Percentiles rank a stretch among this genome's conserved stretches.
Evolutionary conservation across 495 filamentous ascomycete genomes (phyloP).

Genomic region (Trichoderma orchidacearum): DNA sequence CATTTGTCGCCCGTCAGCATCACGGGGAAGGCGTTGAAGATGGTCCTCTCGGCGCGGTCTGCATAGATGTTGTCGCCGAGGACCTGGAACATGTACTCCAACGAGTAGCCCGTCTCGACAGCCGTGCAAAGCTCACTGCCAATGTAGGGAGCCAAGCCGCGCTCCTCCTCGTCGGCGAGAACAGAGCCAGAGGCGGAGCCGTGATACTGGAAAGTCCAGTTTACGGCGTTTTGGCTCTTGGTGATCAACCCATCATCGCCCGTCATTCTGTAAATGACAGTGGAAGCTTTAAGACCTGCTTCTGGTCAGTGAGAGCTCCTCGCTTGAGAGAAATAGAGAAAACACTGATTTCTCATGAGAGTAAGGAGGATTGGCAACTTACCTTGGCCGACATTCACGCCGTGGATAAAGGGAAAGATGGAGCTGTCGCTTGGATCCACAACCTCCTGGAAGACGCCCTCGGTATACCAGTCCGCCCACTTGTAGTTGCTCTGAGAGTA

Average conservation of each 20-base stretch:
- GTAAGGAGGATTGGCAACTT: neutral
- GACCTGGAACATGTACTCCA: slow-evolving; percentile 19
- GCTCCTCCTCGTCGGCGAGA: slow-evolving; percentile 15
- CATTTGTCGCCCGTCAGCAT: slow-evolving; percentile 45
- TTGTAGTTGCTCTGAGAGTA: slow-evolving; percentile 9
- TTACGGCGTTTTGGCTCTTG: slow-evolving; percentile 13
- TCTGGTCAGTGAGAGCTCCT: neutral
- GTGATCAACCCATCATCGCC: slow-evolving; percentile 10
- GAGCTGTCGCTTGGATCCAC: slow-evolving; percentile 5
- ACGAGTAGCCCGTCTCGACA: slow-evolving; percentile 19
- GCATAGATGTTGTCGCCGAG: slow-evolving; percentile 39
- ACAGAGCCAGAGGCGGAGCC: slow-evolving; percentile 16
- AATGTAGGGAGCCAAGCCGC: slow-evolving; percentile 12
- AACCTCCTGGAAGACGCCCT: slow-evolving; percentile 5
- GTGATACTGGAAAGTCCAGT: slow-evolving; percentile 14
- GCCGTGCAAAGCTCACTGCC: slow-evolving; percentile 20
- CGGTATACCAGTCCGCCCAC: slow-evolving; percentile 11
- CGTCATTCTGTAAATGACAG: slow-evolving; percentile 14
- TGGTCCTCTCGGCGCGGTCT: slow-evolving; percentile 40
- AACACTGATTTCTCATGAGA: too few species aligned
- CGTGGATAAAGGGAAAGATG: slow-evolving; percentile 11
- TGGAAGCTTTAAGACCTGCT: slow-evolving; percentile 10
- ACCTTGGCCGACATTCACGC: slow-evolving; percentile 20
- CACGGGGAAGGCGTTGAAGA: slow-evolving; percentile 47
- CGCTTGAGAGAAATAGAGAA: too few species aligned